Evolutionary conservation across 2,329 filamentous ascomycete species (phyloP).

Genomic region (Aspergillus neoniger): DNA sequence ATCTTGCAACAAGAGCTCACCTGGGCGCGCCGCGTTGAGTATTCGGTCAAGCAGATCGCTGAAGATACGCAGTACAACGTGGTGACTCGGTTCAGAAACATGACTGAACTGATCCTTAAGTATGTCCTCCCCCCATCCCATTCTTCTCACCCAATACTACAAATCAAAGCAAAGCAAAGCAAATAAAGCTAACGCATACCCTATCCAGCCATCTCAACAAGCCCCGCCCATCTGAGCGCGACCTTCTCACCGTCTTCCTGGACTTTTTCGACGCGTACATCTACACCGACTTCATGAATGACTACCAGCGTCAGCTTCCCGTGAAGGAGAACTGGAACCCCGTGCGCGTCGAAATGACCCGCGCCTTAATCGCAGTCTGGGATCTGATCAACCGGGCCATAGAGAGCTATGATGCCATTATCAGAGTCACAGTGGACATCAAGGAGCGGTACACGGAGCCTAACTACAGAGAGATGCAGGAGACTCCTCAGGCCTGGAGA

Average conservation of each 20-base stretch:
- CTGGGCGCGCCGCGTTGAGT: slow-evolving; percentile 9
- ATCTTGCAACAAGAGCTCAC: slow-evolving; percentile 17
- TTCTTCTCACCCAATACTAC: neutral
- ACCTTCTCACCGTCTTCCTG: slow-evolving; percentile 24
- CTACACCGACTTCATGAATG: slow-evolving; percentile 25
- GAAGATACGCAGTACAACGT: slow-evolving; percentile 6
- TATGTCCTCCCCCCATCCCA: slow-evolving; percentile 13
- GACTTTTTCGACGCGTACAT: slow-evolving; percentile 32
- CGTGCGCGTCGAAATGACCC: slow-evolving; percentile 17
- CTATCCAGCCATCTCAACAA: slow-evolving; percentile 24
- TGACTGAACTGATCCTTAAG: slow-evolving; percentile 21
- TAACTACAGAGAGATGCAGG: slow-evolving; percentile 11
- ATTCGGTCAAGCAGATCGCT: slow-evolving; percentile 15
- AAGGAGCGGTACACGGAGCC: slow-evolving; percentile 17
- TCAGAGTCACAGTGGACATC: slow-evolving; percentile 18
- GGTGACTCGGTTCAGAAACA: slow-evolving; percentile 20
- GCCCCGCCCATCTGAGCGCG: slow-evolving; percentile 22
- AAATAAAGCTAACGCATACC: neutral
- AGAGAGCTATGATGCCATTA: slow-evolving; percentile 24
- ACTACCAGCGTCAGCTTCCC: slow-evolving; percentile 22
- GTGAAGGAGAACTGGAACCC: slow-evolving; percentile 9
- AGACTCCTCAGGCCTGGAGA: slow-evolving; percentile 17
- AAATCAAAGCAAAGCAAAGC: neutral
- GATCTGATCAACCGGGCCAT: slow-evolving; percentile 23
- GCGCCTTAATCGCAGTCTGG: slow-evolving; percentile 22